phyloP scores from a whole-genome alignment of 805 yeast species.

The Vanderwaltozyma tropicalis region DNA sequence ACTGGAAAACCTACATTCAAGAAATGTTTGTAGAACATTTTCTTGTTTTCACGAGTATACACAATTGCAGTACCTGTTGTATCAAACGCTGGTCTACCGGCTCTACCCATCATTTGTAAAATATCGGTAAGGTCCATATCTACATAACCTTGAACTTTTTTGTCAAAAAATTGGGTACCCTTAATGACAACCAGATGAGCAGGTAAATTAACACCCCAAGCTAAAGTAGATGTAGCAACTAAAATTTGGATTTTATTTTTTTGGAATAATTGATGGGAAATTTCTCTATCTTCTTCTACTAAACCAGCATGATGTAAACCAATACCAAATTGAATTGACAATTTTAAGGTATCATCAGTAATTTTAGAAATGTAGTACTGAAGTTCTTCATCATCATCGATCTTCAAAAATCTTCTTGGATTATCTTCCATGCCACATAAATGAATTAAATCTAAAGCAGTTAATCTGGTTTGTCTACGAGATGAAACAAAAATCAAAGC shows the following conservation, averaged over 20 bases:
- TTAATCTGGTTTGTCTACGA: constrained; percentile 81
- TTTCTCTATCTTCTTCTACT: constrained; percentile 76
- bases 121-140: constrained; percentile 95
- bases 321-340: constrained; percentile 69
- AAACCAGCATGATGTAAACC: constrained; percentile 98
- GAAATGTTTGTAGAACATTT: constrained; percentile 79
- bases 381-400: constrained; percentile 66
- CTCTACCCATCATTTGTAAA: constrained; percentile 96
- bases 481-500: constrained; percentile 95
- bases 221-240: constrained; percentile 93
- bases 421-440: constrained; percentile 53
- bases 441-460: constrained; percentile 66
- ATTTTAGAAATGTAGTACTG: constrained; percentile 76
- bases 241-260: constrained; percentile 78
- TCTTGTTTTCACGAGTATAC: constrained; percentile 68
- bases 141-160: constrained; percentile 86
- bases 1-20: constrained; percentile 93
- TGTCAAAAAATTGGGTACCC: constrained; percentile 92
- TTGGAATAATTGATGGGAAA: constrained; percentile 78
- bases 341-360: constrained; percentile 70
- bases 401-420: constrained; percentile 56
- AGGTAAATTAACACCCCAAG: constrained; percentile 99
- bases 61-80: constrained; percentile 87
- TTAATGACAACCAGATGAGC: constrained; percentile 97
- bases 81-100: constrained; percentile 97